Conservation (phyloP, 768 basidiomycete species). For the Mycena crocata region DNA sequence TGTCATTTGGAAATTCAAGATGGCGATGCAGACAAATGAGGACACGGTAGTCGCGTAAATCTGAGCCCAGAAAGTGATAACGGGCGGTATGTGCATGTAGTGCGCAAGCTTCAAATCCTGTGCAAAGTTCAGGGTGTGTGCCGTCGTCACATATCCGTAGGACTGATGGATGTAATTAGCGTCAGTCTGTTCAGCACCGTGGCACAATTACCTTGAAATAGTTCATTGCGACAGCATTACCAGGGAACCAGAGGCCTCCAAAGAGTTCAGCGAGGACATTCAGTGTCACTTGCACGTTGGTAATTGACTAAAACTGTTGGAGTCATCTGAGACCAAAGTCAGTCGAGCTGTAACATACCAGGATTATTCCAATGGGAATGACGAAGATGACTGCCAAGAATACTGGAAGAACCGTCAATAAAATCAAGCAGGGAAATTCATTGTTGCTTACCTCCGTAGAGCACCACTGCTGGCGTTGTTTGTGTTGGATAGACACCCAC, state of each 20-base stretch:
- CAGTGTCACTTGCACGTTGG: slow-evolving; percentile 47
- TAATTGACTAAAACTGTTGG: slow-evolving; percentile 37
- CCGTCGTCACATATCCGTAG: slow-evolving; percentile 45
- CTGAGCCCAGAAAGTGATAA: slow-evolving; percentile 47
- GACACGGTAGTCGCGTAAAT: slow-evolving; percentile 46
- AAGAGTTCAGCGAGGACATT: slow-evolving; percentile 53
- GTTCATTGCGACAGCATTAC: slow-evolving; percentile 48
- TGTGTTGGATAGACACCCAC: slow-evolving; percentile 44
- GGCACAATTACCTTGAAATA: slow-evolving; percentile 35
- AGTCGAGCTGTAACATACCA: background rate
- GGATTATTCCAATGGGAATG: slow-evolving; percentile 46
- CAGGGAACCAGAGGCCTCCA: slow-evolving; percentile 38
- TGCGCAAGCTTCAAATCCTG: slow-evolving; percentile 46
- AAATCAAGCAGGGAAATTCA: too few relatives aligned
- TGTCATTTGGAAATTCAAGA: too few relatives aligned
- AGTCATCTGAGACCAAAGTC: background rate
- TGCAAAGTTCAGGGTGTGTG: slow-evolving; percentile 40
- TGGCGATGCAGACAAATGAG: slow-evolving; percentile 38
- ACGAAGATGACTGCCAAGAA: slow-evolving; percentile 31
- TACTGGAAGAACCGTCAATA: background rate
- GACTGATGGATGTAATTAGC: slow-evolving; percentile 35
- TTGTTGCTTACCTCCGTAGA: slow-evolving; percentile 31
- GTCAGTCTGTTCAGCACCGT: too few relatives aligned
- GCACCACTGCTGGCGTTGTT: slow-evolving; percentile 44
- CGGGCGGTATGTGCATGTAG: slow-evolving; percentile 41